Evolutionary conservation across 768 basidiomycete genomes (phyloP), one percentile per base, ranked within the genome.

Genomic region (Agrocybe praecox): DNA sequence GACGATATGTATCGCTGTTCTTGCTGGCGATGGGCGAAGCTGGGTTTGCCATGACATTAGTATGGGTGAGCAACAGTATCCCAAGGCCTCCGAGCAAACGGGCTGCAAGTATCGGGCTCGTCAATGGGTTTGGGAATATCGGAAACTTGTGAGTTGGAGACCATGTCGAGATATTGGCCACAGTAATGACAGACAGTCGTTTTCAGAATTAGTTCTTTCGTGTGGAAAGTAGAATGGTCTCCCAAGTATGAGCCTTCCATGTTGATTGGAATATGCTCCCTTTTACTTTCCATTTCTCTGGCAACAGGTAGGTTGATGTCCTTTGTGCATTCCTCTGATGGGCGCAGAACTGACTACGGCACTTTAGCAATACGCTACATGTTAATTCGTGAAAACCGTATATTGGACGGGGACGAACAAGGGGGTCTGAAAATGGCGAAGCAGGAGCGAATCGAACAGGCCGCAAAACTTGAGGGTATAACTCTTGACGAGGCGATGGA

Each of bases 1-100:
- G 76, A 1, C 78, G 86, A 53, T 88, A 88, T 61, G 72, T 87
- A 26, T 76, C 83, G 1, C 68, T 87, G 67, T 87, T 86, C 69
- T 71, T 88, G 34, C 85, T 89, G 84, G 78, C 86, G 0, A 67
- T 68, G 46, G 85, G 86, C 47, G 81, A 65, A 44, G 59, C 62
- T 22, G 66, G 60, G 56, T 75, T 75, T 58, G 69, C 74, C 14
- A 73, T 80, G 71, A 82, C 77, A 1, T 62, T 82, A 18, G 84
- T 86, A 4, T 88, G 87, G 87, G 80, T 86, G 6, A 79, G 83
- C 0, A 87, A 85, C 58, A 74, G 78, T 2, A 68, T 87, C 43
- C 80, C 84, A 12, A 76, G 86, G 4, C 86, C 86, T 36, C 85
- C 85, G 6, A 53, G 44, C 9, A 53, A 53, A 34, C 53, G 53